A percentile compares a stretch with the other conserved stretches of the same genome.
phyloP scores from a whole-genome alignment of 192 early-diverging fungal genomes.

The Coemansia sp. region DNA sequence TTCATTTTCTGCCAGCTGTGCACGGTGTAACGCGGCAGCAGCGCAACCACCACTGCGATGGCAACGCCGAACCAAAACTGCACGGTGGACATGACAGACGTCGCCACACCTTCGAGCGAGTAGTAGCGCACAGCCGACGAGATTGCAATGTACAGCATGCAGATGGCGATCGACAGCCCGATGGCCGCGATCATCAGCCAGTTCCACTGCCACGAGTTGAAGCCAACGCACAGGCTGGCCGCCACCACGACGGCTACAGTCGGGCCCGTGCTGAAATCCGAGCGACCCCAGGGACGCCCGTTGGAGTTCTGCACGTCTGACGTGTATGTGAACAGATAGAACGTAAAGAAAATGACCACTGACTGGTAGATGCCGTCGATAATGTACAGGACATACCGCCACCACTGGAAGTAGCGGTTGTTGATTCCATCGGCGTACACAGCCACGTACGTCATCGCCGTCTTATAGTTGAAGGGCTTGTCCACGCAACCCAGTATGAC shows the following conservation, averaged over 20 bases:
- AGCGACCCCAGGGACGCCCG: conserved; percentile 59
- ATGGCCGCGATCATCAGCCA: conserved; percentile 70
- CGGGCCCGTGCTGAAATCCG: conserved; percentile 77
- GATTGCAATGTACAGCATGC: conserved; percentile 65
- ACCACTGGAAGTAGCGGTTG: conserved; percentile 78
- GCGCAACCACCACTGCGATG: conserved; percentile 65
- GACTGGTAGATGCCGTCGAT: conserved; percentile 93
- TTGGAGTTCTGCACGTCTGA: conserved; percentile 53
- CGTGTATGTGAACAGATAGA: conserved; percentile 62
- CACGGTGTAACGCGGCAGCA: conserved; percentile 70
- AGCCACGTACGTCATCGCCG: conserved; percentile 58
- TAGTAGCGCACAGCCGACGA: conserved; percentile 62
- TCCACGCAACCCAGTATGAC: conserved; percentile 61
- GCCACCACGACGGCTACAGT: conserved; percentile 76
- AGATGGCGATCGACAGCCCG: conserved; percentile 63
- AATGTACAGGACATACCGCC: conserved; percentile 84
- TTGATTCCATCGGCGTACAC: conserved; percentile 85
- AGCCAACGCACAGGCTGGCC: conserved; percentile 75
- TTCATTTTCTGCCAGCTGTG: conserved; percentile 68
- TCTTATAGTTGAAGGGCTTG: conserved; percentile 50
- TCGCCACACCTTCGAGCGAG: conserved; percentile 69
- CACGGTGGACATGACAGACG: conserved; percentile 62
- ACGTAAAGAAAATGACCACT: conserved; percentile 79
- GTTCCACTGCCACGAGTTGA: conserved; percentile 86
- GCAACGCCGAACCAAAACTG: conserved; percentile 76